Evolutionary conservation across 106 monocot species (phyloP).

Genomic region (Platanthera guangdongensis): DNA sequence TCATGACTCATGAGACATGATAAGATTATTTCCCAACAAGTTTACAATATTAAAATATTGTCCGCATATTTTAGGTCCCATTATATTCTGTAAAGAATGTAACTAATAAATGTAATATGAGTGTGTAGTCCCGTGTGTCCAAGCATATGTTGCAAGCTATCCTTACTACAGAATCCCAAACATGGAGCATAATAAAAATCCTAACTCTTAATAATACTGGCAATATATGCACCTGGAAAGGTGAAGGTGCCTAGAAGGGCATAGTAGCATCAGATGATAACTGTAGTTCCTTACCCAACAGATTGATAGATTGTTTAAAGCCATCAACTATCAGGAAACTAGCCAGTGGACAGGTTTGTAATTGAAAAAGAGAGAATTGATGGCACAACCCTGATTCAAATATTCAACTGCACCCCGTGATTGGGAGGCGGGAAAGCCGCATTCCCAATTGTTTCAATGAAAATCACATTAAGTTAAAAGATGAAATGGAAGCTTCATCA

Average conservation of each 20-base stretch:
- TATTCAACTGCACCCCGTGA: neutral
- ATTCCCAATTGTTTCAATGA: slow-evolving; percentile 1
- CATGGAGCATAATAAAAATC: neutral
- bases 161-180: neutral
- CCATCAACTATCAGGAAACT: neutral
- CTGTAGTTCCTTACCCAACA: neutral
- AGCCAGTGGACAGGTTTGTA: neutral
- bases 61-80: no score
- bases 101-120: neutral
- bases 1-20: no score
- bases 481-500: neutral
- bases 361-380: neutral
- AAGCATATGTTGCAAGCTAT: neutral
- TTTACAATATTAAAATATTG: no score
- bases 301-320: neutral
- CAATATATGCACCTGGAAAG: neutral
- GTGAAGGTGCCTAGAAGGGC: neutral
- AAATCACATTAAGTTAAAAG: neutral
- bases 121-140: neutral
- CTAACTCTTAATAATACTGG: neutral
- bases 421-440: neutral
- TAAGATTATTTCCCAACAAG: no score
- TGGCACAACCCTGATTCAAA: neutral
- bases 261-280: neutral
- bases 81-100: no score